Conservation (phyloP, 2,329 filamentous ascomycete genomes). For the Cercospora zeina region DNA sequence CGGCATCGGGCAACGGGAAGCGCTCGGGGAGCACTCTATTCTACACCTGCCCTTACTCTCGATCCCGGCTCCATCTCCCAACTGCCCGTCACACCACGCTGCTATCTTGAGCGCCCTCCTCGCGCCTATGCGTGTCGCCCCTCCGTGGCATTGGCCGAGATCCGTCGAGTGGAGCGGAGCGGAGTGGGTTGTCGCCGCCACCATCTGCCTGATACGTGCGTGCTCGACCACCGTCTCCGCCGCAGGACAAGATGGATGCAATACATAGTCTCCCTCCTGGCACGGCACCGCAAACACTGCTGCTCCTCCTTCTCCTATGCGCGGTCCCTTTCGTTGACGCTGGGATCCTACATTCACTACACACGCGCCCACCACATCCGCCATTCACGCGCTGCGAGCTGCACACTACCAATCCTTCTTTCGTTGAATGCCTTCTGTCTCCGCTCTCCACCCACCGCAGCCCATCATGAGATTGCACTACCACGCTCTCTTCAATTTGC, state of each 20-base stretch:
- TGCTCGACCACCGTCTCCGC: slow-evolving; percentile 6
- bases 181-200: background rate
- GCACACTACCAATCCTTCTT: slow-evolving; percentile 1
- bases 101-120: slow-evolving; percentile 21
- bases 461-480: slow-evolving; percentile 22
- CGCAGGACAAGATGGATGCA: slow-evolving; percentile 1
- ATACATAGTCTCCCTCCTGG: slow-evolving; percentile 15
- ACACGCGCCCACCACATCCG: background rate
- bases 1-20: too few relatives aligned
- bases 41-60: slow-evolving; percentile 16
- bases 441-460: background rate
- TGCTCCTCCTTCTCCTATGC: background rate
- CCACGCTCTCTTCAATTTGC: slow-evolving; percentile 22
- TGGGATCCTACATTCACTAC: slow-evolving; percentile 14
- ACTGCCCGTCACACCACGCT: slow-evolving; percentile 14
- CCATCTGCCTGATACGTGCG: slow-evolving; percentile 21
- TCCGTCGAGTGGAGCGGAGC: slow-evolving; percentile 8
- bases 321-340: slow-evolving; percentile 10
- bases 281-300: slow-evolving; percentile 19
- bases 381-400: slow-evolving; percentile 3
- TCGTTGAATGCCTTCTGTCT: background rate
- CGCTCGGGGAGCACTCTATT: slow-evolving; percentile 9
- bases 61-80: slow-evolving; percentile 8
- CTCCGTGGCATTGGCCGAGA: background rate
- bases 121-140: slow-evolving; percentile 18